Evolutionary conservation across 345 rosid species (phyloP).

Genomic region (Physaria fendleri): DNA sequence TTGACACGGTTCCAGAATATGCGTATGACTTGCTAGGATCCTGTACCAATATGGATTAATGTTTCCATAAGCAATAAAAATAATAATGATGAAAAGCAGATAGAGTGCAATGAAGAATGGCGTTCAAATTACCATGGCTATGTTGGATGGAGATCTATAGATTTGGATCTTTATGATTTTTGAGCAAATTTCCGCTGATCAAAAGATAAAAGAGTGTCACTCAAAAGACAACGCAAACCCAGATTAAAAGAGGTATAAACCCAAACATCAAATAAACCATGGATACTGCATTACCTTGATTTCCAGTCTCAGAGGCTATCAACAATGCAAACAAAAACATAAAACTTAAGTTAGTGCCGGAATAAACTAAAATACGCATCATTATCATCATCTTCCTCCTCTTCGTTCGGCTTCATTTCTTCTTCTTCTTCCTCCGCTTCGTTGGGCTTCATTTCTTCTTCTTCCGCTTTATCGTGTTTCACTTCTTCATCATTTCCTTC

Average conservation of each 20-base stretch:
- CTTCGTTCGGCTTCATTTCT: conserved; percentile 1
- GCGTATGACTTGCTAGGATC: conserved; percentile 58
- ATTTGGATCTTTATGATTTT: conserved; percentile 54
- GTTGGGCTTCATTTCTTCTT: conserved; percentile 20
- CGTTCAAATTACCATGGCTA: conserved; percentile 49
- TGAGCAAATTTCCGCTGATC: conserved; percentile 47
- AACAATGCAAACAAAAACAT: conserved; percentile 10
- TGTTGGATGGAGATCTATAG: conserved; percentile 58
- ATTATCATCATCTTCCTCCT: neutral
- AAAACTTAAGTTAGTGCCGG: conserved; percentile 12
- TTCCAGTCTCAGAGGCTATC: conserved; percentile 43
- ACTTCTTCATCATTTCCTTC: conserved; percentile 16
- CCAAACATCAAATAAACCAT: neutral
- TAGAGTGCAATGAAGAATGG: neutral
- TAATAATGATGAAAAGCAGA: neutral
- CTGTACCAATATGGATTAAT: conserved; percentile 26
- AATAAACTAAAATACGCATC: neutral
- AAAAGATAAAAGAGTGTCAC: conserved; percentile 21
- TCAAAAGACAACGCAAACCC: neutral
- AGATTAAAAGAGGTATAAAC: neutral
- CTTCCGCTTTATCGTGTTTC: conserved; percentile 11
- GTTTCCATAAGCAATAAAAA: neutral
- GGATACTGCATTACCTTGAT: conserved; percentile 33
- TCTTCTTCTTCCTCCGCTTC: conserved; percentile 8
- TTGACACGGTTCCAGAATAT: conserved; percentile 54